Conservation (phyloP, 768 basidiomycete species). For the Tephrocybe sp. region DNA sequence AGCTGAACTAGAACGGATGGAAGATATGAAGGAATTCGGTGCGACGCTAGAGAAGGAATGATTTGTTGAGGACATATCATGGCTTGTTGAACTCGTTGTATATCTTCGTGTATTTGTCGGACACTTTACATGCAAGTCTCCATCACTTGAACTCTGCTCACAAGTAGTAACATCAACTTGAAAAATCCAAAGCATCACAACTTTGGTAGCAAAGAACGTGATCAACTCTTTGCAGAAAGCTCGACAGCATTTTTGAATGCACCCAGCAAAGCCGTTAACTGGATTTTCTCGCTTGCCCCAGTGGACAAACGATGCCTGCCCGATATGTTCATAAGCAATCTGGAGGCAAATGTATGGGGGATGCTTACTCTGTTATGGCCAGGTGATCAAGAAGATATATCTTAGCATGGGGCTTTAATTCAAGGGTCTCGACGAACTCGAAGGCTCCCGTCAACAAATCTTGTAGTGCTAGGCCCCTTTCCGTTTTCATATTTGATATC, state of each 20-base stretch:
- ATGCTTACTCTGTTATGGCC: slow-evolving; percentile 89
- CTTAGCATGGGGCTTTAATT: slow-evolving; percentile 81
- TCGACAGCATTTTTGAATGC: slow-evolving; percentile 94
- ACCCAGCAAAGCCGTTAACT: slow-evolving; percentile 85
- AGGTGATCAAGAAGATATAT: slow-evolving; percentile 91
- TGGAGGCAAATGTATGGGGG: not conserved
- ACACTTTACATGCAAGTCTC: not conserved
- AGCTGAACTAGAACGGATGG: not conserved
- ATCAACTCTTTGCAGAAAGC: slow-evolving; percentile 46
- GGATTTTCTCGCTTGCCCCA: slow-evolving; percentile 92
- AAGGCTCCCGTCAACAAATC: slow-evolving; percentile 91
- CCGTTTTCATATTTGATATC: slow-evolving; percentile 83
- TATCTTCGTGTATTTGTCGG: not conserved
- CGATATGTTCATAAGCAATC: not conserved
- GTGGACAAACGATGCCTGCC: slow-evolving; percentile 85
- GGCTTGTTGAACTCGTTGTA: not conserved
- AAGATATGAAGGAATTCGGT: not conserved
- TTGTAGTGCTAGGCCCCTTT: slow-evolving; percentile 91
- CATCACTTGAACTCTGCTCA: not conserved
- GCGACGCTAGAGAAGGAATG: not conserved
- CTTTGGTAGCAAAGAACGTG: too few relatives aligned
- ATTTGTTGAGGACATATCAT: not conserved
- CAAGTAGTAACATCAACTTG: not conserved
- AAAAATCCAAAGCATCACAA: too few relatives aligned
- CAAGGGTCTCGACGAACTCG: slow-evolving; percentile 85